phyloP scores from a whole-genome alignment of 257 asterid genomes.

The Avicennia marina region DNA sequence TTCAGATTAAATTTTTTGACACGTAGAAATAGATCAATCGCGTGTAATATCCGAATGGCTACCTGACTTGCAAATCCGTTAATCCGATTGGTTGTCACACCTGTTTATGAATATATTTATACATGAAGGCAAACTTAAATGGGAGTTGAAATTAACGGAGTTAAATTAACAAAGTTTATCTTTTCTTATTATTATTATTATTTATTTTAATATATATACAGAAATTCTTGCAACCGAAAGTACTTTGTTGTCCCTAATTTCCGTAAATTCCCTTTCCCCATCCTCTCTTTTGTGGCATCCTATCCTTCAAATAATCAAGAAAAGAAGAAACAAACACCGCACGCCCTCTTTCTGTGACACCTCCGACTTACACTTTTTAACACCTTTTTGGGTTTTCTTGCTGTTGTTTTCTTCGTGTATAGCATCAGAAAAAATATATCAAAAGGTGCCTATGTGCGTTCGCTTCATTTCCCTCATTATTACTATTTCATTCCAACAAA shows the following conservation, averaged over 20 bases:
- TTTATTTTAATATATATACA: constrained; percentile 12
- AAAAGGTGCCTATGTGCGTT: constrained; percentile 11
- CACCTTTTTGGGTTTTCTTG: constrained; percentile 33
- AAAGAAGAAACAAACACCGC: constrained; percentile 30
- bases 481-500: constrained; percentile 22
- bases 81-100: too few relatives aligned
- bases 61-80: too few relatives aligned
- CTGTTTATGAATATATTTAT: too few relatives aligned
- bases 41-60: too few relatives aligned
- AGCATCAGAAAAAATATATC: too few relatives aligned
- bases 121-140: too few relatives aligned
- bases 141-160: too few relatives aligned
- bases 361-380: constrained; percentile 22
- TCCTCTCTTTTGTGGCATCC: constrained; percentile 6
- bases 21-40: too few relatives aligned
- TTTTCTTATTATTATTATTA: too few relatives aligned
- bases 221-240: constrained; percentile 56
- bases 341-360: constrained; percentile 32
- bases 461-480: background rate
- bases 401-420: constrained; percentile 9
- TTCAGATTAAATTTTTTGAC: too few relatives aligned
- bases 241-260: constrained; percentile 45
- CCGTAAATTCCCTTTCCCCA: constrained; percentile 53
- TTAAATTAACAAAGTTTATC: too few relatives aligned
- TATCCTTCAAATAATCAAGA: constrained; percentile 19